phyloP scores from a whole-genome alignment of 345 rosid genomes.

The Viola odorata region DNA sequence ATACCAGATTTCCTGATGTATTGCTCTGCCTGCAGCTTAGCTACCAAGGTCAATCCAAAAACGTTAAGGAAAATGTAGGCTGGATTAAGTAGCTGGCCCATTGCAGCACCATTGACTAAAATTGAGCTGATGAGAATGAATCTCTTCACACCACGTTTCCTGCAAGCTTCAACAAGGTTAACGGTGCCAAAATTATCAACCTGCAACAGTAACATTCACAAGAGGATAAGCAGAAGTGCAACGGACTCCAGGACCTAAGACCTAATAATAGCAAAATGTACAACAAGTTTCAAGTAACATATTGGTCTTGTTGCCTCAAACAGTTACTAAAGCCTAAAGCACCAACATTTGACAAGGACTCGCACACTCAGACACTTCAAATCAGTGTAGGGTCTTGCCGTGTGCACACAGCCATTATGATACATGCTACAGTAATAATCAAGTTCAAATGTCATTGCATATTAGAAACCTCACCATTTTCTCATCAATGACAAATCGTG shows the following conservation, averaged over 20 bases:
- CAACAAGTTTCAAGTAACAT: neutral
- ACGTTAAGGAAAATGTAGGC: slow-evolving; percentile 84
- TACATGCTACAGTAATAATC: too few species aligned
- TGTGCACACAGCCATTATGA: too few species aligned
- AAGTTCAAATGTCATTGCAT: too few species aligned
- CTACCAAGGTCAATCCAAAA: slow-evolving; percentile 73
- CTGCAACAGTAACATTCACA: slow-evolving; percentile 24
- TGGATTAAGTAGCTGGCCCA: slow-evolving; percentile 89
- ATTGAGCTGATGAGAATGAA: slow-evolving; percentile 83
- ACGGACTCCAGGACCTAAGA: neutral
- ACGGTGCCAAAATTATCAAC: slow-evolving; percentile 82
- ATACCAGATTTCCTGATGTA: slow-evolving; percentile 68
- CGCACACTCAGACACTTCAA: too few species aligned
- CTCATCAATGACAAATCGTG: too few species aligned
- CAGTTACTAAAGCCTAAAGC: too few species aligned
- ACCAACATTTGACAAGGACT: too few species aligned
- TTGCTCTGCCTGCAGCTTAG: slow-evolving; percentile 93
- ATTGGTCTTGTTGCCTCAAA: neutral
- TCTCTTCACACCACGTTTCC: slow-evolving; percentile 50
- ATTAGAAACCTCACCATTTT: too few species aligned
- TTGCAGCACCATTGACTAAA: slow-evolving; percentile 89
- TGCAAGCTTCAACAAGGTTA: slow-evolving; percentile 82
- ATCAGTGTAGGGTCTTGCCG: too few species aligned
- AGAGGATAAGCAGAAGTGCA: neutral
- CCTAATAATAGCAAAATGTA: neutral